Conservation (phyloP, 371 early-diverging fungal species). For the Zychaea mexicana region DNA sequence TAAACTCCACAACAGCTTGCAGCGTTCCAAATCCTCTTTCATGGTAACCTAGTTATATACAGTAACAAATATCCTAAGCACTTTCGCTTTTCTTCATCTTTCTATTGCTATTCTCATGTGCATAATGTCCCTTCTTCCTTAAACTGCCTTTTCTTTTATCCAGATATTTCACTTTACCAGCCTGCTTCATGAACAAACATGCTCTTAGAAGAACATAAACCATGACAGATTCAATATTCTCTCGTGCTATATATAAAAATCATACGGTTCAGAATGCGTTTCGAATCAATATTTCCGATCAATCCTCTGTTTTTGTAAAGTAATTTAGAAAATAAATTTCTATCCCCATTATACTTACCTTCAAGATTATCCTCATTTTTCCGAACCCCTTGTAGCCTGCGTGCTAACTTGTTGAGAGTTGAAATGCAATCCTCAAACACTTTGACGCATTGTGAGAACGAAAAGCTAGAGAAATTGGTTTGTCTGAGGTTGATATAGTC, state of each 20-base stretch:
- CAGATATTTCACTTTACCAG: conserved; percentile 42
- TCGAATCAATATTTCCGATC: background rate
- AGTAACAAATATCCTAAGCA: background rate
- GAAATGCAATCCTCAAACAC: conserved; percentile 70
- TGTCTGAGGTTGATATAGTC: conserved; percentile 78
- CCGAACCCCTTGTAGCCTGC: conserved; percentile 9
- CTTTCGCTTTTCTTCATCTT: too few relatives aligned
- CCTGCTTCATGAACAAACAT: conserved; percentile 66
- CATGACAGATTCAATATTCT: conserved; percentile 59
- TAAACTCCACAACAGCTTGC: conserved; percentile 78
- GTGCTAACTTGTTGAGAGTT: conserved; percentile 24
- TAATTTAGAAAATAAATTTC: background rate
- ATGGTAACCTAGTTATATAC: conserved; percentile 59
- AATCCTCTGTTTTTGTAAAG: background rate
- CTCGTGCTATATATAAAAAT: conserved; percentile 20
- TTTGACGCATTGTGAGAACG: conserved; percentile 59
- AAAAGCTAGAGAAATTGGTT: conserved; percentile 72
- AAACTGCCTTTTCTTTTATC: too few relatives aligned
- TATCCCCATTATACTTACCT: conserved; percentile 9
- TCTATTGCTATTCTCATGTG: background rate
- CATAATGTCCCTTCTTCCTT: background rate
- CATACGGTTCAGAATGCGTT: too few relatives aligned
- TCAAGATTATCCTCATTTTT: conserved; percentile 16
- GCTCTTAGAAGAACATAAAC: conserved; percentile 66
- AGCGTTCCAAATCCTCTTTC: conserved; percentile 70